Base-by-base conservation (phyloP, 768 basidiomycete genomes). In the Rhizopogon sp. region DNA sequence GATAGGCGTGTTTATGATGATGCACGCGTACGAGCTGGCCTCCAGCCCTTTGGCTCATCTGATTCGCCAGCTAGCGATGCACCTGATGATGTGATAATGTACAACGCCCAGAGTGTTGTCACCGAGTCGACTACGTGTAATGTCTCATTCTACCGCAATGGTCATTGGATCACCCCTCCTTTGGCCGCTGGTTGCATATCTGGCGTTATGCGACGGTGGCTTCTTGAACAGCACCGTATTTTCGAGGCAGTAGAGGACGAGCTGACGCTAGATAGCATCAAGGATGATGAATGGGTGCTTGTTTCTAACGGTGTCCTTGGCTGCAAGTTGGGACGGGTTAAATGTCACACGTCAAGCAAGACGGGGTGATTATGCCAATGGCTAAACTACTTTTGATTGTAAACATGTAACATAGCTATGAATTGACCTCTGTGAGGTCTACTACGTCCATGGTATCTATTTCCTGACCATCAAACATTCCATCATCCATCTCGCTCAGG, bases 401-500 rank as follows among this genome's bases (percentile, higher is more conserved):
- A 20, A 25, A 39, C 20, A 39, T 29, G 20, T 33, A 13, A 29
- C 40, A 35, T 42, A 33, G 8, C 9, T 40, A 51, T 46, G 29
- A 41, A 6, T 6, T 56, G 28, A 39, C 53, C 42, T 56, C 28
- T 49, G 43, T 47, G 16, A 51, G 50, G 46, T 69, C 64, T 22
- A 78, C 64, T 22, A 78, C 71, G 14, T 79, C 76, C 77, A 80
- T 79, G 42, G 58, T 57, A 22, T 60, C 66, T 33, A 74, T 73
- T 20, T 80, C 79, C 33, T 76, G 74, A 25, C 68, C 76, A 59
- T 76, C 78, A 53, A 88, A 81, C 70, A 88, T 78, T 25, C 87
- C 88, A 58, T 81, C 86, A 64, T 92, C 91, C 91, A 93, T 93
- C 75, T 93, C 90, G 14, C 81, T 82, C 31, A 93, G 73, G 54